A percentile compares a stretch with the other conserved stretches of the same genome.
These are phyloP conservation scores for Gracilaria vermiculophylla DNA, from an alignment of 23 red algal species.

Conservation along the genomic window DNA sequence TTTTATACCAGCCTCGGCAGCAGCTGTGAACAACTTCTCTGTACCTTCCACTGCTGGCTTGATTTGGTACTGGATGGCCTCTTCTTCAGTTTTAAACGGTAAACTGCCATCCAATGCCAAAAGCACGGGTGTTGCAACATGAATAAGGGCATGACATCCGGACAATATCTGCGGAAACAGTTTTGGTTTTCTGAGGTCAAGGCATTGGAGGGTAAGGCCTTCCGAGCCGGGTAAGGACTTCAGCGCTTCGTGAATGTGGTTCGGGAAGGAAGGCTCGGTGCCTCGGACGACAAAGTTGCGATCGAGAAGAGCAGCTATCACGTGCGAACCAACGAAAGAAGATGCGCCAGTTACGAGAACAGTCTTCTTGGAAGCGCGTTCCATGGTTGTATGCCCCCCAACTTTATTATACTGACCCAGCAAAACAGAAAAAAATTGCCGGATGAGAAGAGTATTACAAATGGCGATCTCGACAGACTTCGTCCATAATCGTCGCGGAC, in stretches of 20 bases:
- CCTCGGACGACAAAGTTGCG: slow-evolving; percentile 11
- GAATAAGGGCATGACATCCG: slow-evolving; percentile 26
- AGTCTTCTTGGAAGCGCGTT: not conserved
- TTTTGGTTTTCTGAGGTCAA: not conserved
- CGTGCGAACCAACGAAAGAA: slow-evolving; percentile 6
- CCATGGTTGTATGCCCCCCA: not conserved
- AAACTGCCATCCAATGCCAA: not conserved
- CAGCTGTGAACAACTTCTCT: not conserved
- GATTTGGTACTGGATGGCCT: slow-evolving; percentile 5
- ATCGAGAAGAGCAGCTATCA: slow-evolving; percentile 24
- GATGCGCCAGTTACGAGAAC: slow-evolving; percentile 16
- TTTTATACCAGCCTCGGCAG: slow-evolving; percentile 11
- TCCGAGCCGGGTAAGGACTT: not conserved
- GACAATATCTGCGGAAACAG: not conserved
- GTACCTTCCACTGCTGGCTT: slow-evolving; percentile 35
- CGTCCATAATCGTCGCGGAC: no score
- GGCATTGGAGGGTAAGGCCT: not conserved
- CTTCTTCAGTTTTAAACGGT: slow-evolving; percentile 4
- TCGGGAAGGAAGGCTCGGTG: not conserved
- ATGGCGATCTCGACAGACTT: no score
- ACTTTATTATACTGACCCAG: not conserved
- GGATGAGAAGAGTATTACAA: no score
- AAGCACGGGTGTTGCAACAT: slow-evolving; percentile 14
- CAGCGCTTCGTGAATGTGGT: not conserved
- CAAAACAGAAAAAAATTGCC: no score